Evolutionary conservation across 805 yeast species (phyloP).

Genomic region (Pachysolen tannophilus): DNA sequence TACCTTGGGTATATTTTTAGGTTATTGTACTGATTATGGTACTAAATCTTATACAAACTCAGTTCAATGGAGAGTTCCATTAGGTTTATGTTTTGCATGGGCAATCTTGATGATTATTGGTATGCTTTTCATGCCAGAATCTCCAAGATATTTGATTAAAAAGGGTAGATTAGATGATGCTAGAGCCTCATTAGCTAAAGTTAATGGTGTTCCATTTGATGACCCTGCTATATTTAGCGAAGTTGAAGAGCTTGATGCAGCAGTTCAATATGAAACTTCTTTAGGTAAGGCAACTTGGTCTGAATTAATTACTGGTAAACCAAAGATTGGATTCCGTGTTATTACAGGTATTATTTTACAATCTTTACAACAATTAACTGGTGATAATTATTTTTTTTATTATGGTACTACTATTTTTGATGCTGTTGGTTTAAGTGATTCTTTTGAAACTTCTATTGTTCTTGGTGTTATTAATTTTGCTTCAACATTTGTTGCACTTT

Average conservation of each 20-base stretch:
- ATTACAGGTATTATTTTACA: constrained; percentile 47
- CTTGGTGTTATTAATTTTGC: constrained; percentile 39
- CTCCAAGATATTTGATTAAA: constrained; percentile 59
- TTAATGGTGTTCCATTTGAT: constrained; percentile 30
- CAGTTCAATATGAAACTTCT: constrained; percentile 38
- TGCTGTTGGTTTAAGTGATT: constrained; percentile 38
- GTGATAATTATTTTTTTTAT: constrained; percentile 66
- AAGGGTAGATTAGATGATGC: constrained; percentile 49
- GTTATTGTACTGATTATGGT: constrained; percentile 47
- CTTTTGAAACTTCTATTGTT: constrained; percentile 34
- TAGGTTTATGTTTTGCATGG: constrained; percentile 40
- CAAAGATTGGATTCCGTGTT: constrained; percentile 32
- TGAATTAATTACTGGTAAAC: constrained; percentile 42
- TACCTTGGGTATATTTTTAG: constrained; percentile 51
- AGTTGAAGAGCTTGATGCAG: constrained; percentile 30
- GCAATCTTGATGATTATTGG: constrained; percentile 48
- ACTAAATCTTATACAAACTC: constrained; percentile 36
- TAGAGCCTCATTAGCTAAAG: constrained; percentile 37
- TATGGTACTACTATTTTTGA: constrained; percentile 58
- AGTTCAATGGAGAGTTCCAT: constrained; percentile 48
- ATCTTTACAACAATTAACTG: constrained; percentile 65
- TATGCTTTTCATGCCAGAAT: constrained; percentile 56
- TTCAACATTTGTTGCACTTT: constrained; percentile 44
- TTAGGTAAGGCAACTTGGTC: constrained; percentile 45
- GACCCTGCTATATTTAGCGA: constrained; percentile 24